Conservation (phyloP, 164 flowering plant genomes). For the Taxillus chinensis region DNA sequence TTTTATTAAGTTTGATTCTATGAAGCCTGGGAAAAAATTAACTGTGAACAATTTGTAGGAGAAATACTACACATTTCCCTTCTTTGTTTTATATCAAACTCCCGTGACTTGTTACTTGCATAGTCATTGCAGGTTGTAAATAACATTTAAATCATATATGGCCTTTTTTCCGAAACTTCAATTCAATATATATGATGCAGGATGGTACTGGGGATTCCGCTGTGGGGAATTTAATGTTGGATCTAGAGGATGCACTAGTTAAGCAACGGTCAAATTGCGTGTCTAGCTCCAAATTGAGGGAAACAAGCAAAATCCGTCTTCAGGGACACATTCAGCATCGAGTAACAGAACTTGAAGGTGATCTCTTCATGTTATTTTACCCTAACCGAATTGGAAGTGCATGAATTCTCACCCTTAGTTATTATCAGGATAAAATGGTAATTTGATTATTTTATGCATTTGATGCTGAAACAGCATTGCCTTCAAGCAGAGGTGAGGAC, state of each 20-base stretch:
- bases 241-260: slow-evolving; percentile 64
- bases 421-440: not conserved
- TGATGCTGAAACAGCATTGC: slow-evolving; percentile 56
- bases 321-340: slow-evolving; percentile 59
- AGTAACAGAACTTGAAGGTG: slow-evolving; percentile 79
- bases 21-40: no score
- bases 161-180: slow-evolving; percentile 1
- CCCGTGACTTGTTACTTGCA: no score
- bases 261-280: slow-evolving; percentile 41
- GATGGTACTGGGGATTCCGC: slow-evolving; percentile 15
- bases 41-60: no score
- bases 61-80: no score
- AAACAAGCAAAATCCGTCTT: slow-evolving; percentile 40
- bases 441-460: slow-evolving; percentile 10
- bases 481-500: slow-evolving; percentile 85
- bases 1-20: no score
- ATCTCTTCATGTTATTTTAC: not conserved
- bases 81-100: no score
- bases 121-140: no score
- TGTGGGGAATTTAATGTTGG: slow-evolving; percentile 43
- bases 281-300: slow-evolving; percentile 43
- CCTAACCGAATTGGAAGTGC: not conserved
- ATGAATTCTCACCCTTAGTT: not conserved
- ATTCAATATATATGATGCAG: slow-evolving; percentile 22
- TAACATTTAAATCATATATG: not conserved